Percentiles rank a stretch among this genome's conserved stretches.
Evolutionary conservation across 805 yeast species (phyloP).

Genomic region (Candida dendrica): DNA sequence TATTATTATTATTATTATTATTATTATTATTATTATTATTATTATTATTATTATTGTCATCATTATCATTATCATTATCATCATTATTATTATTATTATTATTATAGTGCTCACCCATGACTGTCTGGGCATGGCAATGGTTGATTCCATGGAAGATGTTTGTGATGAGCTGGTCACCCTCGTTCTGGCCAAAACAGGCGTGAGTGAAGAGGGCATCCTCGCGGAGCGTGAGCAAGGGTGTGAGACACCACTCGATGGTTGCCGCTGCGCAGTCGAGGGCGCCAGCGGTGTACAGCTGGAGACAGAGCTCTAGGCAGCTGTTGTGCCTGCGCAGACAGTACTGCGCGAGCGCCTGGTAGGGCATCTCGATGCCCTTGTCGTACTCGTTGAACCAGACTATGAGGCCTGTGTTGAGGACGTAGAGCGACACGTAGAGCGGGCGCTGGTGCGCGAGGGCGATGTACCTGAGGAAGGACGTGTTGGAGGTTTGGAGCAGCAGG

Average conservation of each 20-base stretch:
- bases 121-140: constrained; percentile 19
- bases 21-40: no score
- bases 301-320: not conserved
- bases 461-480: constrained; percentile 5
- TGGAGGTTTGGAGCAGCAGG: constrained; percentile 15
- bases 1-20: no score
- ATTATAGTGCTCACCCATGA: not conserved
- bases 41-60: no score
- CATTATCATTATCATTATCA: not conserved
- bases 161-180: constrained; percentile 31
- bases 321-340: not conserved
- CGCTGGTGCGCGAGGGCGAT: constrained; percentile 9
- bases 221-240: not conserved
- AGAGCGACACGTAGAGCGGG: constrained; percentile 24
- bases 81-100: not conserved
- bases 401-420: constrained; percentile 28
- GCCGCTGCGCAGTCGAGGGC: not conserved
- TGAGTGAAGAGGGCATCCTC: constrained; percentile 28
- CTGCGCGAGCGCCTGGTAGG: constrained; percentile 25
- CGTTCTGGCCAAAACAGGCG: constrained; percentile 30
- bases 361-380: constrained; percentile 29
- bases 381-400: constrained; percentile 31
- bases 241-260: not conserved
- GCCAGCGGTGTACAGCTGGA: not conserved
- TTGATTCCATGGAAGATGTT: constrained; percentile 29